Evolutionary conservation across 2,329 filamentous ascomycete genomes (phyloP).

Genomic region (Phaeophleospora eucalypticola): DNA sequence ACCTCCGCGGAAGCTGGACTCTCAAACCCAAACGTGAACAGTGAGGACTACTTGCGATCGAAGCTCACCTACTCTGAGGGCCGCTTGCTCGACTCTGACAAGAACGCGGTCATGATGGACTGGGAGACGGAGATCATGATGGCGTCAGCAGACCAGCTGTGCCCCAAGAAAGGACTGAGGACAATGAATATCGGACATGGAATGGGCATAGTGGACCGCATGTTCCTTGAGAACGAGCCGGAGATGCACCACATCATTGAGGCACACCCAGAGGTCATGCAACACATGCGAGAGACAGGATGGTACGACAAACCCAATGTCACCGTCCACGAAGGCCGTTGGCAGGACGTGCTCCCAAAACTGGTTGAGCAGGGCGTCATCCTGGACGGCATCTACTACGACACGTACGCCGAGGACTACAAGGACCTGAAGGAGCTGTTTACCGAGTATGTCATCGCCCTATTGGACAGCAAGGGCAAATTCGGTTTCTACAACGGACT

Average conservation of each 20-base stretch:
- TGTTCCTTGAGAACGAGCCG: conserved; percentile 44
- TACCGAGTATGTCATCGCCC: conserved; percentile 74
- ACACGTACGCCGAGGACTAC: conserved; percentile 96
- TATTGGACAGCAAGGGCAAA: conserved; percentile 60
- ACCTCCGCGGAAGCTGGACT: conserved; percentile 24
- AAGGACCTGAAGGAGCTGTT: conserved; percentile 81
- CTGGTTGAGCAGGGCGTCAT: conserved; percentile 41
- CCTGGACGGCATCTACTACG: conserved; percentile 73
- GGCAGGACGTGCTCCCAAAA: conserved; percentile 47
- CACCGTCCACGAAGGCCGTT: conserved; percentile 45
- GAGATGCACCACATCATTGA: conserved; percentile 49
- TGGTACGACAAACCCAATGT: conserved; percentile 49
- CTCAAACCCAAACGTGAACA: conserved; percentile 39
- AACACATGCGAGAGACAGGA: conserved; percentile 43
- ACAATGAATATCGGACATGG: conserved; percentile 50
- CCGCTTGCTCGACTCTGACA: conserved; percentile 46
- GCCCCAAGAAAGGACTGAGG: conserved; percentile 37
- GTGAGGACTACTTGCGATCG: conserved; percentile 47
- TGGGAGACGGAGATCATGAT: conserved; percentile 51
- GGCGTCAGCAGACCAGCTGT: conserved; percentile 41
- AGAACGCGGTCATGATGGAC: conserved; percentile 51
- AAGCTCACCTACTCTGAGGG: conserved; percentile 46
- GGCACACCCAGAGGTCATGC: conserved; percentile 48
- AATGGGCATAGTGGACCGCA: conserved; percentile 49
- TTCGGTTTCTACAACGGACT: conserved; percentile 70